Evolutionary conservation across 495 filamentous ascomycete species (phyloP).

Genomic region (Cryomyces minteri): DNA sequence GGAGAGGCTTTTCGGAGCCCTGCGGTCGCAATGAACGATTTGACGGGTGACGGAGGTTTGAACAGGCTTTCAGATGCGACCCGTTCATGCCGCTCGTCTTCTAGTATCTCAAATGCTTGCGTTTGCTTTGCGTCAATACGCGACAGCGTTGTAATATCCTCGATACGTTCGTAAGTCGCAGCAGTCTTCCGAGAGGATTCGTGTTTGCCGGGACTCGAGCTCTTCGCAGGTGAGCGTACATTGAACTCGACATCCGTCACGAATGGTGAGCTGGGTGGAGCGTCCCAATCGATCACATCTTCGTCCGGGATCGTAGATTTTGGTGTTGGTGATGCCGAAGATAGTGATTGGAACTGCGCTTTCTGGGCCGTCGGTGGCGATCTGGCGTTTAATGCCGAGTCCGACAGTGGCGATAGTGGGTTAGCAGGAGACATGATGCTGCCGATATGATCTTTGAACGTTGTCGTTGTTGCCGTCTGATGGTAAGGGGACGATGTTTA

Average conservation of each 20-base stretch:
- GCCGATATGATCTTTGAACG: too few relatives aligned
- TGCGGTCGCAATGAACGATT: too few relatives aligned
- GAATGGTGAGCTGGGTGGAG: constrained; percentile 19
- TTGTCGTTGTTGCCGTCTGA: too few relatives aligned
- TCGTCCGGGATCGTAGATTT: background rate
- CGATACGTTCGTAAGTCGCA: background rate
- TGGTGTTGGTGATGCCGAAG: background rate
- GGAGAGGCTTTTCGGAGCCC: too few relatives aligned
- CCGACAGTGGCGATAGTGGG: background rate
- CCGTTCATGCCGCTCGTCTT: background rate
- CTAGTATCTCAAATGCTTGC: background rate
- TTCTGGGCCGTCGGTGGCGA: background rate
- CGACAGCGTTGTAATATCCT: background rate
- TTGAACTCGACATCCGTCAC: constrained; percentile 8
- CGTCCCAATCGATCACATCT: constrained; percentile 1
- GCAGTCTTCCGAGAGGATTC: constrained; percentile 3
- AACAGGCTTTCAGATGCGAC: too few relatives aligned
- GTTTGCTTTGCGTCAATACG: constrained; percentile 5
- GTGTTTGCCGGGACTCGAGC: constrained; percentile 1
- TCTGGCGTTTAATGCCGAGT: background rate
- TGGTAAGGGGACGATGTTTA: too few relatives aligned
- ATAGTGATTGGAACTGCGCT: background rate
- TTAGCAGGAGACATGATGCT: too few relatives aligned
- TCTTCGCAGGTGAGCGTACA: too few relatives aligned
- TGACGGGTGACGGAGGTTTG: too few relatives aligned